Evolutionary conservation across 257 asterid genomes (phyloP).

Genomic region (Capsicum pubescens): DNA sequence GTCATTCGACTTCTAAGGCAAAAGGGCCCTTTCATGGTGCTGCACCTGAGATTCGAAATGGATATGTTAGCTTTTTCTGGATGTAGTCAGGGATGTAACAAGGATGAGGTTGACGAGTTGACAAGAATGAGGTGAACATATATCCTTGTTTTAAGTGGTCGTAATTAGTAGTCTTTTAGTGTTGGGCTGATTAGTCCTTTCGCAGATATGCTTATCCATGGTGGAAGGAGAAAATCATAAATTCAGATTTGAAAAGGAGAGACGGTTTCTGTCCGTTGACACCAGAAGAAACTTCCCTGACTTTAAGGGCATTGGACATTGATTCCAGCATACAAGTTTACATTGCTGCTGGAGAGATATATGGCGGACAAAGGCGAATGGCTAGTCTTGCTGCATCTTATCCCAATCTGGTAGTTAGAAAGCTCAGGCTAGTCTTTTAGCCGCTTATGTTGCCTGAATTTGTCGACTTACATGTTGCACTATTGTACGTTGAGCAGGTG

Average conservation of each 20-base stretch:
- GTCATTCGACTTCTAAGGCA: slow-evolving; percentile 76
- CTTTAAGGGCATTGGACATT: slow-evolving; percentile 78
- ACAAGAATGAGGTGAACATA: slow-evolving; percentile 81
- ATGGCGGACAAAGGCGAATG: slow-evolving; percentile 84
- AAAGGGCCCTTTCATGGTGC: slow-evolving; percentile 90
- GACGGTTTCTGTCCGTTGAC: slow-evolving; percentile 97
- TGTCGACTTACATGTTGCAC: background rate
- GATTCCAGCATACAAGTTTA: slow-evolving; percentile 79
- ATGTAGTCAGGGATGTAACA: slow-evolving; percentile 89
- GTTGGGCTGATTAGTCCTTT: slow-evolving; percentile 36
- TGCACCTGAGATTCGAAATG: slow-evolving; percentile 98
- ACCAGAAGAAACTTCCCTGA: slow-evolving; percentile 95
- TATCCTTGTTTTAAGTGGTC: background rate
- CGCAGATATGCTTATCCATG: slow-evolving; percentile 94
- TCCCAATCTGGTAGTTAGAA: slow-evolving; percentile 79
- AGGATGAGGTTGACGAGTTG: slow-evolving; percentile 81
- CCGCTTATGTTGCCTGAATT: slow-evolving; percentile 16
- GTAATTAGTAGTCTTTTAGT: slow-evolving; percentile 14
- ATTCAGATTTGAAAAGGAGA: slow-evolving; percentile 89
- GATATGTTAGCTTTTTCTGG: slow-evolving; percentile 99
- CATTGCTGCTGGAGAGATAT: slow-evolving; percentile 98
- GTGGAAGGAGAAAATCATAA: slow-evolving; percentile 97
- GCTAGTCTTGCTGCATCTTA: slow-evolving; percentile 68
- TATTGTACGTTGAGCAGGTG: slow-evolving; percentile 56
- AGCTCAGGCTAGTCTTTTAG: background rate